phyloP scores from a whole-genome alignment of 495 filamentous ascomycete genomes.

The Polyplosphaeria fusca region DNA sequence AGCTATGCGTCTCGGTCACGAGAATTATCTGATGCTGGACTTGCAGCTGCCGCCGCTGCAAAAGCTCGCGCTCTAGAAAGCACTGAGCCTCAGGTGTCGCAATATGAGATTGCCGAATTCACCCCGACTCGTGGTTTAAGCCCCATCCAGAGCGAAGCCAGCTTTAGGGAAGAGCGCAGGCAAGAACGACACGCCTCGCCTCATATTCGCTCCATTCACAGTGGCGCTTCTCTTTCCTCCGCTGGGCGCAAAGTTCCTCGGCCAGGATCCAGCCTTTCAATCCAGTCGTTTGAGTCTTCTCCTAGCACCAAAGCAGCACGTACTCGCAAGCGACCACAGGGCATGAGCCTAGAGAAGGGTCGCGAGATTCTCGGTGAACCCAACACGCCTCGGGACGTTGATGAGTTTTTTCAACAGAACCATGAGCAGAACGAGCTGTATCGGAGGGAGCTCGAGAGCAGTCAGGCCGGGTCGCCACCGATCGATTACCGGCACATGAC shows the following conservation, averaged over 20 bases:
- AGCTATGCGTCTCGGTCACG: conserved; percentile 47
- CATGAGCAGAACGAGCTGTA: conserved; percentile 54
- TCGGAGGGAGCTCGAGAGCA: conserved; percentile 49
- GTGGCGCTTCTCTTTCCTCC: conserved; percentile 31
- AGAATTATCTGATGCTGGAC: conserved; percentile 40
- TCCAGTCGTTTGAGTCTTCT: conserved; percentile 36
- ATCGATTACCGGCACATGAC: conserved; percentile 55
- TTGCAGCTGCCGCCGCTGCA: conserved; percentile 39
- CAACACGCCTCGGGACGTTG: conserved; percentile 41
- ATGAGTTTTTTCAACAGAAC: conserved; percentile 53
- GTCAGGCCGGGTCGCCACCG: conserved; percentile 45
- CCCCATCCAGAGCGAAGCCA: conserved; percentile 85
- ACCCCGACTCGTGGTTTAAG: conserved; percentile 60
- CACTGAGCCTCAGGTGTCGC: conserved; percentile 32
- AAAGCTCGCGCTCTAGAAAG: conserved; percentile 33
- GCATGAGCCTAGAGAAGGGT: conserved; percentile 50
- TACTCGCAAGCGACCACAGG: conserved; percentile 52
- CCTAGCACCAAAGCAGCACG: conserved; percentile 43
- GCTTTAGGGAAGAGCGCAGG: conserved; percentile 57
- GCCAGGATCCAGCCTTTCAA: conserved; percentile 26
- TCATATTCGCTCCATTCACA: conserved; percentile 18
- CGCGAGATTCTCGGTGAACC: conserved; percentile 46
- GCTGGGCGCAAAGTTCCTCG: conserved; percentile 10
- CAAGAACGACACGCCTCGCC: conserved; percentile 30
- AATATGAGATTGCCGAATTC: conserved; percentile 43